A percentile compares a stretch with the other conserved stretches of the same genome.
Conservation (phyloP, 2,329 filamentous ascomycete genomes). For the Penicillium italicum region DNA sequence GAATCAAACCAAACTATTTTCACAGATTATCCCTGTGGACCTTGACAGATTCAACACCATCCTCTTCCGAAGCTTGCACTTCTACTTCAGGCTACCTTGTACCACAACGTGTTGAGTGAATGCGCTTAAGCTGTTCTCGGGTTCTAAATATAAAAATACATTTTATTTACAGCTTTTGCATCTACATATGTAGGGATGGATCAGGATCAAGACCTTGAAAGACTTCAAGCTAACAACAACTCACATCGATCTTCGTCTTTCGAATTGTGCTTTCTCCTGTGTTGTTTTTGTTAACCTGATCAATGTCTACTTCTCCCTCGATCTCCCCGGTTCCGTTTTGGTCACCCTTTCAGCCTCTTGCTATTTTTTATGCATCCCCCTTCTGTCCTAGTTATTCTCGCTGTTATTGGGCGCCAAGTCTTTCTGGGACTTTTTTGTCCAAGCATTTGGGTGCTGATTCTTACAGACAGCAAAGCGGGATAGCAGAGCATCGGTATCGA, state of each 20-base stretch:
- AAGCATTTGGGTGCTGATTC: constrained; percentile 10
- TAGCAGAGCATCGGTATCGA: constrained; percentile 63
- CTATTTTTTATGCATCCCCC: background rate
- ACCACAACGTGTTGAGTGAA: background rate
- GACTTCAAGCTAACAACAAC: background rate
- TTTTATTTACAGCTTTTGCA: background rate
- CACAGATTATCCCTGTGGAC: background rate
- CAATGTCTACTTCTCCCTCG: background rate
- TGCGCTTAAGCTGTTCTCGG: background rate
- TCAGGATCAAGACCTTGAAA: background rate
- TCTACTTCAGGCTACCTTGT: background rate
- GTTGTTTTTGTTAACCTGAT: background rate
- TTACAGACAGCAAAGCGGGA: constrained; percentile 46
- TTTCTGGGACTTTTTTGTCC: constrained; percentile 1
- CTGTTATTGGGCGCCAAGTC: background rate
- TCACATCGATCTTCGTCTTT: background rate
- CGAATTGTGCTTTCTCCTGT: background rate
- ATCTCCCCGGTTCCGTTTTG: background rate
- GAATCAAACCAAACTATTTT: background rate
- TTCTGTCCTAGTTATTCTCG: background rate
- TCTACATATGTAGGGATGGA: background rate
- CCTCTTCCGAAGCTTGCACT: background rate
- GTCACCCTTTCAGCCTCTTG: background rate
- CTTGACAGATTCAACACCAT: background rate
- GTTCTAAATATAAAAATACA: background rate